Evolutionary conservation across 805 yeast species (phyloP).

Genomic region (Candida takata): DNA sequence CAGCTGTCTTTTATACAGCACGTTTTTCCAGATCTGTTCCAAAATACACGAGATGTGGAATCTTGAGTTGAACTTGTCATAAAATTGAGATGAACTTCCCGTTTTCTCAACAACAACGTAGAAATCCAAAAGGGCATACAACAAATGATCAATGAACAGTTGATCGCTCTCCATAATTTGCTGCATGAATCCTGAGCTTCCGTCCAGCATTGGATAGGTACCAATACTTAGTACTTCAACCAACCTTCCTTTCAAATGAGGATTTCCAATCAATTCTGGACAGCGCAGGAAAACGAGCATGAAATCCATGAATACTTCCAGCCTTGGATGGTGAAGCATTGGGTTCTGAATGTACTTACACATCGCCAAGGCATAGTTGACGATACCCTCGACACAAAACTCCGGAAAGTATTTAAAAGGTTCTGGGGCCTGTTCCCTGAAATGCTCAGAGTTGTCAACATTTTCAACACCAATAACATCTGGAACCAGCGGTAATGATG

Average conservation of each 20-base stretch:
- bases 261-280: constrained; percentile 82
- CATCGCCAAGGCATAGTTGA: constrained; percentile 62
- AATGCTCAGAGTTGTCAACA: constrained; percentile 67
- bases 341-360: constrained; percentile 51
- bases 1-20: constrained; percentile 61
- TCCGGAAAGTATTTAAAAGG: constrained; percentile 88
- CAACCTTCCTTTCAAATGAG: constrained; percentile 82
- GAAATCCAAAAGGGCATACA: constrained; percentile 80
- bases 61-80: constrained; percentile 90
- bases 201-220: constrained; percentile 46
- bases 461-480: constrained; percentile 56
- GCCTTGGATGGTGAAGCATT: constrained; percentile 44
- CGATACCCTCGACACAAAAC: constrained; percentile 72
- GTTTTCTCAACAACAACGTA: constrained; percentile 95
- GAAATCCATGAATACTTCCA: constrained; percentile 59
- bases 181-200: constrained; percentile 67
- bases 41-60: constrained; percentile 78
- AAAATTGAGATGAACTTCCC: constrained; percentile 90
- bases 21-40: constrained; percentile 76
- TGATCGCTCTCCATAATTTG: constrained; percentile 57
- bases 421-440: constrained; percentile 56
- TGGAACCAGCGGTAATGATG: constrained; percentile 53
- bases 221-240: constrained; percentile 80
- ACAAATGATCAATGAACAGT: constrained; percentile 54
- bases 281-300: constrained; percentile 71